Evolutionary conservation across 768 basidiomycete species (phyloP).

Genomic region (Gyrodon lividus): DNA sequence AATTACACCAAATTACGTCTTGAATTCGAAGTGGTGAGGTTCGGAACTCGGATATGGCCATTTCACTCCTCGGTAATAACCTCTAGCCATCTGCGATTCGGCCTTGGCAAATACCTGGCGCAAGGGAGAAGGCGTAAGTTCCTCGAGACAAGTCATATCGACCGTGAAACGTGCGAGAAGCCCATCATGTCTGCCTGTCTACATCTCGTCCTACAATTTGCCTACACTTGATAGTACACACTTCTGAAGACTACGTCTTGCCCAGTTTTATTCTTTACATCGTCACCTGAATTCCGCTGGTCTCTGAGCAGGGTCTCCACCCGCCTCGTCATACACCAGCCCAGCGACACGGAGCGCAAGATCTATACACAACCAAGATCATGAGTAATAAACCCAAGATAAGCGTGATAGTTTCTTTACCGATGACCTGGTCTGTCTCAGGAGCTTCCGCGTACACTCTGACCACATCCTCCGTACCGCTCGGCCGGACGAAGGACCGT

Average conservation of each 20-base stretch:
- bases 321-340: conserved; percentile 78
- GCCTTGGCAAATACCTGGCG: neutral
- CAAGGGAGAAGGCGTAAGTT: neutral
- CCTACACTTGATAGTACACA: conserved; percentile 4
- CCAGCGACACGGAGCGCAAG: conserved; percentile 85
- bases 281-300: conserved; percentile 74
- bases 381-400: neutral
- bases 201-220: neutral
- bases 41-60: conserved; percentile 5
- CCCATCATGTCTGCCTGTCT: too few species aligned
- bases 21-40: neutral
- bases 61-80: too few species aligned
- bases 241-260: neutral
- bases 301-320: conserved; percentile 73
- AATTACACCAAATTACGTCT: conserved; percentile 23
- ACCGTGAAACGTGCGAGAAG: too few species aligned
- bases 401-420: conserved; percentile 39
- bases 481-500: conserved; percentile 91
- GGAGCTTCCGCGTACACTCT: conserved; percentile 95
- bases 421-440: conserved; percentile 72
- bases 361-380: conserved; percentile 43
- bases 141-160: neutral
- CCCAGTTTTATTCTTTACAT: neutral
- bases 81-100: neutral
- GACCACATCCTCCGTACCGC: conserved; percentile 98